These are phyloP conservation scores for Zygotorulaspora florentina DNA, from an alignment of 805 yeast genomes.

Conservation along the genomic window DNA sequence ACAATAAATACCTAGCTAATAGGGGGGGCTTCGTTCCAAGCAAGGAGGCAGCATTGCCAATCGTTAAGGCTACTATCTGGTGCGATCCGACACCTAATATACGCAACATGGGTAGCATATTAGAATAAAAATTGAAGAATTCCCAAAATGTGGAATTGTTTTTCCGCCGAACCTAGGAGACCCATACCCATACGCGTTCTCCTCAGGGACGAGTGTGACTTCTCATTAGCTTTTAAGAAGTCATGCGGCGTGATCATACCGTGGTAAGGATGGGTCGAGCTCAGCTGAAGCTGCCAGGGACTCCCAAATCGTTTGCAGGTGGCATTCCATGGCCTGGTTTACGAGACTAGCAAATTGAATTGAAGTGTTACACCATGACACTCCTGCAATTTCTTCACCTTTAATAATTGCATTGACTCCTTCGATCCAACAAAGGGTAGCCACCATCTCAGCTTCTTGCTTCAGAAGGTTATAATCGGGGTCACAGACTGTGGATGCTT, in stretches of 20 bases:
- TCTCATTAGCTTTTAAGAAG: neutral
- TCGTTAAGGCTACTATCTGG: too few relatives aligned
- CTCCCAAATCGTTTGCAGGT: conserved; percentile 29
- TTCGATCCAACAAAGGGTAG: conserved; percentile 39
- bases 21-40: too few relatives aligned
- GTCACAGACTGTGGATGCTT: neutral
- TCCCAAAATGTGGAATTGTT: conserved; percentile 4
- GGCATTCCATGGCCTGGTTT: conserved; percentile 25
- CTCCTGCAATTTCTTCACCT: conserved; percentile 22
- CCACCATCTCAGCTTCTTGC: conserved; percentile 37
- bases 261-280: neutral
- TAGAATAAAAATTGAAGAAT: too few relatives aligned
- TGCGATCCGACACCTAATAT: too few relatives aligned
- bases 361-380: conserved; percentile 31
- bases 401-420: conserved; percentile 33
- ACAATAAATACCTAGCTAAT: too few relatives aligned
- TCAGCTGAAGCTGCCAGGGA: conserved; percentile 23
- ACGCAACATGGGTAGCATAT: too few relatives aligned
- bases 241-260: neutral
- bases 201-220: conserved; percentile 1
- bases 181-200: neutral
- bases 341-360: conserved; percentile 27
- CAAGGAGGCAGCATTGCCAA: too few relatives aligned
- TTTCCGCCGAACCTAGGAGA: conserved; percentile 2
- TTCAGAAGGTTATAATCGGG: conserved; percentile 1